Evolutionary conservation across 495 filamentous ascomycete species (phyloP).

Genomic region (Penicillium lividum): DNA sequence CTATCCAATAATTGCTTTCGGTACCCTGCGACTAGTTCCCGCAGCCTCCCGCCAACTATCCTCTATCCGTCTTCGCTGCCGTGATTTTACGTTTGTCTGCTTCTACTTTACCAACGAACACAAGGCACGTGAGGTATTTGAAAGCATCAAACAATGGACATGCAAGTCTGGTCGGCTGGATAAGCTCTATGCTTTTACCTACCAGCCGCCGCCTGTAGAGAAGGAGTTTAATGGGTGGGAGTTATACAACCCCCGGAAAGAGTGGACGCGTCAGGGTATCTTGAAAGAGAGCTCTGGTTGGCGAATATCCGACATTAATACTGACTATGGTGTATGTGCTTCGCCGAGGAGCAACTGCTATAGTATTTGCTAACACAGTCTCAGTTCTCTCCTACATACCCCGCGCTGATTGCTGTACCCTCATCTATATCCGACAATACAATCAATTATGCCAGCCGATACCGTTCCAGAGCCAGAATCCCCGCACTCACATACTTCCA

Average conservation of each 20-base stretch:
- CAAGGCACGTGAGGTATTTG: slow-evolving; percentile 82
- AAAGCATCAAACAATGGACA: slow-evolving; percentile 78
- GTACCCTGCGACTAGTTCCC: slow-evolving; percentile 69
- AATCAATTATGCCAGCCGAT: slow-evolving; percentile 88
- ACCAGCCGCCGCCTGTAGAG: slow-evolving; percentile 72
- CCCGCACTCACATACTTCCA: slow-evolving; percentile 91
- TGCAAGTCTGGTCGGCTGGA: slow-evolving; percentile 83
- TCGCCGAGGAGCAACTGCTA: background rate
- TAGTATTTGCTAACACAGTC: slow-evolving; percentile 30
- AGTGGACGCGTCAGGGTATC: slow-evolving; percentile 80
- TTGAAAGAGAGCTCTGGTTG: slow-evolving; percentile 78
- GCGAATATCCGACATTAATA: slow-evolving; percentile 89
- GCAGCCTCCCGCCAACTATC: slow-evolving; percentile 70
- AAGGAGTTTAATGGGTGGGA: slow-evolving; percentile 78
- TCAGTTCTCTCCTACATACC: slow-evolving; percentile 95
- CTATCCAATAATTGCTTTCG: slow-evolving; percentile 84
- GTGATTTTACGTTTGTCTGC: slow-evolving; percentile 90
- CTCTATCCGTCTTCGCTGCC: slow-evolving; percentile 82
- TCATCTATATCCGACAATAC: slow-evolving; percentile 91
- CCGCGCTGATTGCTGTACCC: slow-evolving; percentile 79
- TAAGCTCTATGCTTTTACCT: slow-evolving; percentile 89
- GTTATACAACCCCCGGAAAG: slow-evolving; percentile 80
- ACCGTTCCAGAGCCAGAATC: slow-evolving; percentile 84
- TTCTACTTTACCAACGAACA: slow-evolving; percentile 81
- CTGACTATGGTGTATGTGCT: slow-evolving; percentile 65